A percentile compares a stretch with the other conserved stretches of the same genome.
These are phyloP conservation scores for Albugo candida DNA, from an alignment of 352 stramenopile species.

Conservation along the genomic window DNA sequence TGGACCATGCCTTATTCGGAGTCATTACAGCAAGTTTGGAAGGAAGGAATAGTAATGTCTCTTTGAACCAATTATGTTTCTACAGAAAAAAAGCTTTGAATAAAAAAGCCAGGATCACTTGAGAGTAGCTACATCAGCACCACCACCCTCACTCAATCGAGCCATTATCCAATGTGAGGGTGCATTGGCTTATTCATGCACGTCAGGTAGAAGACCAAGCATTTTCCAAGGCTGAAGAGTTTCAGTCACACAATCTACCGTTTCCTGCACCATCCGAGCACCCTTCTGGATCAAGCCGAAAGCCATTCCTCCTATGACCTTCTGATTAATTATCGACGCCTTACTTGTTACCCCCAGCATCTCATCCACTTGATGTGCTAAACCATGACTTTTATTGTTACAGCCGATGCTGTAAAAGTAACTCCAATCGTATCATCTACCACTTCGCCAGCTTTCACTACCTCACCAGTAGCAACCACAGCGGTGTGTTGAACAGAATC, in stretches of 20 bases:
- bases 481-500: conserved; percentile 7
- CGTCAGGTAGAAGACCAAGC: too few relatives aligned
- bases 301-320: conserved; percentile 38
- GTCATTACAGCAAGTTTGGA: too few relatives aligned
- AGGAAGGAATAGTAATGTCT: too few relatives aligned
- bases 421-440: conserved; percentile 34
- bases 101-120: too few relatives aligned
- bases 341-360: conserved; percentile 31
- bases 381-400: conserved; percentile 25
- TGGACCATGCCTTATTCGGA: too few relatives aligned
- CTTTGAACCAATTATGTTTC: too few relatives aligned
- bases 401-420: conserved; percentile 8
- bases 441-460: conserved; percentile 20
- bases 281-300: conserved; percentile 26
- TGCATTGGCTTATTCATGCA: too few relatives aligned
- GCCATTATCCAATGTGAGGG: too few relatives aligned
- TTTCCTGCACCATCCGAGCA: conserved; percentile 40
- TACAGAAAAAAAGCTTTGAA: too few relatives aligned
- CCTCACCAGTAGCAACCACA: conserved; percentile 23
- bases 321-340: conserved; percentile 31
- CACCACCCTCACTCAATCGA: too few relatives aligned
- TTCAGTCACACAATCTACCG: conserved; percentile 42
- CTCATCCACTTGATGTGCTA: conserved; percentile 14
- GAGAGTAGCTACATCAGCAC: too few relatives aligned
- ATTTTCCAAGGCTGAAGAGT: conserved; percentile 36